Base-by-base conservation (phyloP, 1,139 yeast genomes). In the Zygotorulaspora mrakii region DNA sequence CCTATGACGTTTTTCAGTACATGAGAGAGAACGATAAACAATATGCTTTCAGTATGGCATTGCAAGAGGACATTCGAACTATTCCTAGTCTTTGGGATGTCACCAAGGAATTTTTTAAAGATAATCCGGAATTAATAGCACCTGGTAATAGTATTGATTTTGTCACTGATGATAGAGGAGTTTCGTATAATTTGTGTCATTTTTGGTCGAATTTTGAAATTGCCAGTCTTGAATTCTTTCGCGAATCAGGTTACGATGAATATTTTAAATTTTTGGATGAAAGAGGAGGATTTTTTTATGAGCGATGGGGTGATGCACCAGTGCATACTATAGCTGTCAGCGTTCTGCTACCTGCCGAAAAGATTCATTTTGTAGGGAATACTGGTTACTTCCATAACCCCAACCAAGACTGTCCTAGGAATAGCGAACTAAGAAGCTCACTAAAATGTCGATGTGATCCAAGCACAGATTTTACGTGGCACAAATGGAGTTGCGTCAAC, bases 241-340 rank as follows among this genome's bases (percentile, higher is more conserved):
- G 73, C 22, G 76, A 84, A 14, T 71, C 75, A 9, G 62, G 70
- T 17, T 88, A 88, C 60, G 70, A 76, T 42, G 69, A 69, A 12
- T 87, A 80, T 57, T 85, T 83, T 57, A 64, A 79, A 25, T 76
- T 70, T 48, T 64, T 88, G 39, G 96, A 88, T 41, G 41, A 61
- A 9, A 69, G 79, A n/a, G 87, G 89, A 6, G 96, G 96, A 0
- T 88, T 88, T 57, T 86, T 78, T 70, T 73, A 73, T 39, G 96
- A 88, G 59, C 67, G 96, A 56, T 88, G 96, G 96, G 96, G 96
- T 1, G 96, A 88, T 69, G 96, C 96, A 0, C 95, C 96, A 0
- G 78, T 88, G 3, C 96, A 87, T 60, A 82, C 95, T 1, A 65
- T 88, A 16, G 96, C 91, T 0, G 73, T 83, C 6, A 91, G 87